Evolutionary conservation across 2,329 filamentous ascomycete species (phyloP), one percentile per base, ranked within the genome.

Genomic region (Cercospora sp.): DNA sequence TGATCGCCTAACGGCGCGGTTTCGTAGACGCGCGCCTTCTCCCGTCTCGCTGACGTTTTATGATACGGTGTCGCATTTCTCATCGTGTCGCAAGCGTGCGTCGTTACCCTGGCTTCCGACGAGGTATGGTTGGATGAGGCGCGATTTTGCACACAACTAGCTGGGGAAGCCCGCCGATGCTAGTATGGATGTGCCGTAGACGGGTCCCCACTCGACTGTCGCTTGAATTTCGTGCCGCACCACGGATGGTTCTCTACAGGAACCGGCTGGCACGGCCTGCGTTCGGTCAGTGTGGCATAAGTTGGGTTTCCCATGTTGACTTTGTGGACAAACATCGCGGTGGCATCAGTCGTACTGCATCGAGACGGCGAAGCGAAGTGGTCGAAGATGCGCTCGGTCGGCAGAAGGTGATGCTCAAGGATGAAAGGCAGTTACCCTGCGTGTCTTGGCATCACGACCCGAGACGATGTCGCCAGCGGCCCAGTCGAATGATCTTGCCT

Each of bases 111-210:
- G 28, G 36, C 13, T 13, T 28, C 23, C 26, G 60, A 18, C 60
- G 16, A 13, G n/a, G 8, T 42, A 9, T 60, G 31, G 58, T 60
- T 40, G 58, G 58, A 40, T 20, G 45, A 26, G 57, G 31, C 57
- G 18, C 26, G 20, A 33, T 61, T 40, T 45, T 9, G 59, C 59
- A 45, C 40, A 30, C 23, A 45, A 48, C 59, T 45, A 61, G 59
- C 59, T 45, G 36, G 33, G 59, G 40, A 48, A 28, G 40, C 36
- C 36, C 26, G 60, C 60, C 40, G 26, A 51, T 62, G 60, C 60
- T 30, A 62, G 58, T 60, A 60, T 60, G 58, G 33, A 45, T 60
- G 28, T 40, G 31, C 58, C 20, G 58, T 23, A 23, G 31, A 31
- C 58, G 58, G 58, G 13, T 45, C 31, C 36, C 58, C 58, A 23